phyloP scores from a whole-genome alignment of 2,329 filamentous ascomycete genomes.

The Metarhizium sp. region DNA sequence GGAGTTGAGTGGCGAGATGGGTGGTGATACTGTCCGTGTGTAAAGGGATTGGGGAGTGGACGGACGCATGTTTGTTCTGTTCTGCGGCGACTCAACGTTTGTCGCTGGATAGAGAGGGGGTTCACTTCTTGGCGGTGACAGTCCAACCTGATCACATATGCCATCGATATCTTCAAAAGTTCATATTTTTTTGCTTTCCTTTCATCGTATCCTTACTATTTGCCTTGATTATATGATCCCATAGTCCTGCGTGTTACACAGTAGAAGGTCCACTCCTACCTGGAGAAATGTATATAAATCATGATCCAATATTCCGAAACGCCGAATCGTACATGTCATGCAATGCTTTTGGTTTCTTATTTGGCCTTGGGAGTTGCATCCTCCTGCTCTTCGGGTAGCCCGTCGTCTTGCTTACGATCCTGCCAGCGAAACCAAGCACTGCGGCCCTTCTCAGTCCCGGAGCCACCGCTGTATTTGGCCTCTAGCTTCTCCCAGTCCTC shows the following conservation, averaged over 20 bases:
- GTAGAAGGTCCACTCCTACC: not conserved
- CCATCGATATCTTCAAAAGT: not conserved
- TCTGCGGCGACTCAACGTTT: not conserved
- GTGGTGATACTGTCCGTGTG: slow-evolving; percentile 40
- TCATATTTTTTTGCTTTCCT: not conserved
- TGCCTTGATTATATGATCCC: not conserved
- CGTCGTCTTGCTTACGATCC: slow-evolving; percentile 15
- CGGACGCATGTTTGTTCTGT: not conserved
- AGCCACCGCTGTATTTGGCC: slow-evolving; percentile 51
- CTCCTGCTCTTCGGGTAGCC: not conserved
- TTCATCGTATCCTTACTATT: not conserved
- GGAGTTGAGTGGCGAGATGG: slow-evolving; percentile 52
- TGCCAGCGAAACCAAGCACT: slow-evolving; percentile 26
- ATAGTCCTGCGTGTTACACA: not conserved
- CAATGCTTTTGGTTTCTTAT: not conserved
- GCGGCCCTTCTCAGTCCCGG: slow-evolving; percentile 40
- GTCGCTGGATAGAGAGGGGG: not conserved
- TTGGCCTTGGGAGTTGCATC: not conserved
- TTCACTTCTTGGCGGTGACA: not conserved
- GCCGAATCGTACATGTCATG: not conserved
- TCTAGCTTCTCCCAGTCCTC: slow-evolving; percentile 63
- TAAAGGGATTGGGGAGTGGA: not conserved
- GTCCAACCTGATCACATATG: not conserved
- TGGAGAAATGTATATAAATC: not conserved
- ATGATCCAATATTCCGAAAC: not conserved